Percentiles rank a stretch among this genome's conserved stretches.
These are phyloP conservation scores for Flaveria sonorensis DNA, from an alignment of 129 eudicot genomes.

Conservation along the genomic window DNA sequence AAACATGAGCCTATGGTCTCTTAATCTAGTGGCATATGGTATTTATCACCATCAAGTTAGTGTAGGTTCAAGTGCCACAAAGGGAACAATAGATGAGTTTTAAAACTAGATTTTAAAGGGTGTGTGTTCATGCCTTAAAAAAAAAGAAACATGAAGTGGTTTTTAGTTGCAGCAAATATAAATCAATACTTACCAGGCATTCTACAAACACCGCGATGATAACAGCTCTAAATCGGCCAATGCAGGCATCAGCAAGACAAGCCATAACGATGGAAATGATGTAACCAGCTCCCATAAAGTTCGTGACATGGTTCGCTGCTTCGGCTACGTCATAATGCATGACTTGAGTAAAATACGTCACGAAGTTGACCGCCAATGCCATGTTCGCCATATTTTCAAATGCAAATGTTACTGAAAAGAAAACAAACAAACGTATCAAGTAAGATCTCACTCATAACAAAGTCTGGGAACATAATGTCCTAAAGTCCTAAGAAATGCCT, in stretches of 20 bases:
- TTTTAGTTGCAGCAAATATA: too few species aligned
- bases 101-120: too few species aligned
- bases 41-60: too few species aligned
- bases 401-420: constrained; percentile 45
- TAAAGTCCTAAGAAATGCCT: not conserved
- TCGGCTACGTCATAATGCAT: constrained; percentile 71
- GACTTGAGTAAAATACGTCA: constrained; percentile 52
- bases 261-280: constrained; percentile 60
- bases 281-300: constrained; percentile 59
- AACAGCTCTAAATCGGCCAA: constrained; percentile 59
- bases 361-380: constrained; percentile 54
- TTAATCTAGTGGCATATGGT: too few species aligned
- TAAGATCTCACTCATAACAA: too few species aligned
- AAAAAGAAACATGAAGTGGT: too few species aligned
- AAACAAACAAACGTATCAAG: not conserved
- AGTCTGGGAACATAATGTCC: not conserved
- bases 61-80: too few species aligned
- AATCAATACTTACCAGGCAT: constrained; percentile 43
- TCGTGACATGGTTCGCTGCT: constrained; percentile 64
- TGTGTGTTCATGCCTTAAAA: too few species aligned
- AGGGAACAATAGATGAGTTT: too few species aligned
- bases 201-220: constrained; percentile 47
- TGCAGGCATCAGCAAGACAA: constrained; percentile 60
- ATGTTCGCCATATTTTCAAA: constrained; percentile 67
- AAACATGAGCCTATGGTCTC: too few species aligned